phyloP scores from a whole-genome alignment of 768 basidiomycete genomes.

The Suillus bovinus region DNA sequence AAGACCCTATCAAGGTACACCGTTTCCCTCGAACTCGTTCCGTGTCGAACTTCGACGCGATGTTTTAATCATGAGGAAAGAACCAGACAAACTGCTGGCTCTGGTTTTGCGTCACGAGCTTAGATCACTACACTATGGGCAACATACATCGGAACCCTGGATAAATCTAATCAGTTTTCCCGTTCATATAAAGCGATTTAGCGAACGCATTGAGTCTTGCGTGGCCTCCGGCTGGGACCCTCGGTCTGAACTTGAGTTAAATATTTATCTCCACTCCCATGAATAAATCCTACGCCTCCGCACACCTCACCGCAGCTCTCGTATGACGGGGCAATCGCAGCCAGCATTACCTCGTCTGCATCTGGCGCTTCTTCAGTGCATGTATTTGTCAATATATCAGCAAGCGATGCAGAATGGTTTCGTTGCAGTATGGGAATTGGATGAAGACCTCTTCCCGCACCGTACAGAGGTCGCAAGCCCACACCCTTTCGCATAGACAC shows the following conservation, averaged over 20 bases:
- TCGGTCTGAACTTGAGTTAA: neutral
- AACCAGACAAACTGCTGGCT: neutral
- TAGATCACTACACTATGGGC: neutral
- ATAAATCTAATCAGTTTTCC: neutral
- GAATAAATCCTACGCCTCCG: neutral
- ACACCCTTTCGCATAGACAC: neutral
- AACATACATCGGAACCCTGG: neutral
- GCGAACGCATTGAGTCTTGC: neutral
- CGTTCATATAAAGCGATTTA: neutral
- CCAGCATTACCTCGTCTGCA: neutral
- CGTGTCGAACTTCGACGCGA: constrained; percentile 38
- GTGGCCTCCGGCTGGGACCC: neutral
- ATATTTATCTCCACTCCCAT: neutral
- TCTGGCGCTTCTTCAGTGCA: neutral
- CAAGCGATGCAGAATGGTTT: neutral
- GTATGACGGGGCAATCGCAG: neutral
- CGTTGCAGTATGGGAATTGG: neutral
- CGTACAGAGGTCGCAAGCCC: neutral
- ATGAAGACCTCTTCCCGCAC: neutral
- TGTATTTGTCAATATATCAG: neutral
- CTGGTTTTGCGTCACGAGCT: neutral
- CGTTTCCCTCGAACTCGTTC: constrained; percentile 41
- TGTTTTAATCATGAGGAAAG: constrained; percentile 22
- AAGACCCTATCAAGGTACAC: constrained; percentile 38
- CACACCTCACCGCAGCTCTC: neutral